phyloP scores from a whole-genome alignment of 2,329 filamentous ascomycete genomes.

The Leptosphaerulina australis region DNA sequence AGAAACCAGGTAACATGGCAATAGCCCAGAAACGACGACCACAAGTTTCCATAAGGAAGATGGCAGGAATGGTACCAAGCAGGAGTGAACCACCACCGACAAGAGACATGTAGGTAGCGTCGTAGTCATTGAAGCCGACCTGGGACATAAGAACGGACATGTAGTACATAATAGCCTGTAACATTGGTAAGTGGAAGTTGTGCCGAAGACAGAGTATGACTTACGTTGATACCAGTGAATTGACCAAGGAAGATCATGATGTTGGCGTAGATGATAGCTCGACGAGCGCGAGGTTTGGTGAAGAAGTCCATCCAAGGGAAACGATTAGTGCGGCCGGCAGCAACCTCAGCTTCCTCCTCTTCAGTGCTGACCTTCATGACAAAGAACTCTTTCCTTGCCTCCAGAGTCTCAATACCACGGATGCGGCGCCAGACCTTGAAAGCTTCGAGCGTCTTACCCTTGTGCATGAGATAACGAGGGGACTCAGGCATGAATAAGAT shows the following conservation, averaged over 20 bases:
- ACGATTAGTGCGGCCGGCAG: constrained; percentile 60
- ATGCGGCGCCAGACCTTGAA: constrained; percentile 76
- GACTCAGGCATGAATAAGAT: constrained; percentile 76
- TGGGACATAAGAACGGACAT: constrained; percentile 71
- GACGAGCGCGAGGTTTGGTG: constrained; percentile 66
- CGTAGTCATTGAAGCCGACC: constrained; percentile 67
- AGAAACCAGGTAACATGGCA: constrained; percentile 73
- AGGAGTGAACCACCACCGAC: constrained; percentile 72
- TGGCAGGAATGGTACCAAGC: constrained; percentile 70
- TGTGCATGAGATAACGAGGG: constrained; percentile 73
- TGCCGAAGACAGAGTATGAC: no score
- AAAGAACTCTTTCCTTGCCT: constrained; percentile 72
- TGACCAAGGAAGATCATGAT: constrained; percentile 77
- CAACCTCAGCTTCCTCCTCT: constrained; percentile 58
- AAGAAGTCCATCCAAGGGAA: constrained; percentile 77
- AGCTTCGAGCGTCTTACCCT: constrained; percentile 63
- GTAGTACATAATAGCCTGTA: constrained; percentile 75
- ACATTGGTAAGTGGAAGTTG: no score
- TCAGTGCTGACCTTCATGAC: constrained; percentile 70
- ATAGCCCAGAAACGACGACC: constrained; percentile 78
- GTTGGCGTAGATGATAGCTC: constrained; percentile 68
- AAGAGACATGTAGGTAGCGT: constrained; percentile 72
- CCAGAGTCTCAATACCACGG: constrained; percentile 62
- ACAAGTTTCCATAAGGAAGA: constrained; percentile 73
- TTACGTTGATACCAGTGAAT: constrained; percentile 72